These are phyloP conservation scores for Arabidopsis thaliana DNA, from an alignment of 345 rosid genomes.

Conservation along the genomic window DNA sequence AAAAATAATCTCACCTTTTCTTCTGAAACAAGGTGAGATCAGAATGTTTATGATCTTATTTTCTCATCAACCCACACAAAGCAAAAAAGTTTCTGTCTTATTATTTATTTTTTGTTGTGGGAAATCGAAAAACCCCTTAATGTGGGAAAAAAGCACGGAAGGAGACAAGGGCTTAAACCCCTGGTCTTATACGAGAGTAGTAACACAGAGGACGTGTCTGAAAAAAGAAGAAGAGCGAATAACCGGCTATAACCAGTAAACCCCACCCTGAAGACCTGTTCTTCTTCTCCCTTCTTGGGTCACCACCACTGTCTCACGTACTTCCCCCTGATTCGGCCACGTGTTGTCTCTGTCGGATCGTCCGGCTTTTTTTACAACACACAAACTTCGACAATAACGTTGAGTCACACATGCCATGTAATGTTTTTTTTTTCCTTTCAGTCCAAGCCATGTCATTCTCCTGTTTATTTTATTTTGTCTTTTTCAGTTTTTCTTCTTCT, in stretches of 20 bases:
- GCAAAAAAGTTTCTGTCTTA: background rate
- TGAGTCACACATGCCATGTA: conserved; percentile 40
- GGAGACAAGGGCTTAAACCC: conserved; percentile 43
- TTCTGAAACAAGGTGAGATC: background rate
- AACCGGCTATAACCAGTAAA: conserved; percentile 45
- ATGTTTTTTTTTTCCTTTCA: background rate
- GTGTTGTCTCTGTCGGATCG: conserved; percentile 38
- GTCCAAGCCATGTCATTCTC: conserved; percentile 47
- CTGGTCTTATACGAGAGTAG: conserved; percentile 40
- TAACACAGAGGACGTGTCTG: conserved; percentile 32
- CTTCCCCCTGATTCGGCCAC: conserved; percentile 28
- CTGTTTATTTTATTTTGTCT: background rate
- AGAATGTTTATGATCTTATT: background rate
- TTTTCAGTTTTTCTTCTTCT: background rate
- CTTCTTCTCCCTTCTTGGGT: conserved; percentile 47
- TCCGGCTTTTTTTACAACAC: conserved; percentile 36
- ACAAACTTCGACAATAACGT: conserved; percentile 44
- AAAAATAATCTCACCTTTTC: conserved; percentile 33
- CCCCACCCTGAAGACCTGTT: conserved; percentile 51
- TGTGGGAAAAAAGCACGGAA: background rate
- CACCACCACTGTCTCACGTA: conserved; percentile 46
- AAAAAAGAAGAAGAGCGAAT: conserved; percentile 36
- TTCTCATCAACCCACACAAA: background rate
- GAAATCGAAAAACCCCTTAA: conserved; percentile 33
- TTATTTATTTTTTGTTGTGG: background rate